These are phyloP conservation scores for Penicillium maclennaniae DNA, from an alignment of 495 filamentous ascomycete species.

Conservation along the genomic window DNA sequence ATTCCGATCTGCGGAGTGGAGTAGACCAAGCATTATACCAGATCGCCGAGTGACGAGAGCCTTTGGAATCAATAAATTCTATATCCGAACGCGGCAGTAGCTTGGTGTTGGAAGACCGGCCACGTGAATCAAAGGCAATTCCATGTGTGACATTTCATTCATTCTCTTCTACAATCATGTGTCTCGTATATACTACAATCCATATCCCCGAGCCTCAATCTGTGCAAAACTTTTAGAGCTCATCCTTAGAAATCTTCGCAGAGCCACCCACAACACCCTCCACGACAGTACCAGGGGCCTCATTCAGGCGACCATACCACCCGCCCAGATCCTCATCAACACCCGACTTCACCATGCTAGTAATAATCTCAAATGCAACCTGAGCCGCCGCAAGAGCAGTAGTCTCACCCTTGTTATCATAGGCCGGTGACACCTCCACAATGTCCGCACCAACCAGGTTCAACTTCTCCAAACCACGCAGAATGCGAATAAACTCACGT, in stretches of 20 bases:
- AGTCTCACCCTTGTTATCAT: constrained; percentile 78
- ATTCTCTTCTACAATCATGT: constrained; percentile 11
- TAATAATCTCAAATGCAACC: constrained; percentile 77
- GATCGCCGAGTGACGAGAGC: not conserved
- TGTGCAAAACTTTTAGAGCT: constrained; percentile 33
- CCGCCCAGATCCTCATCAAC: constrained; percentile 43
- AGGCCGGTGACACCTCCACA: constrained; percentile 83
- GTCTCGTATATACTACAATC: constrained; percentile 17
- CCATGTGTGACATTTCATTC: constrained; percentile 1
- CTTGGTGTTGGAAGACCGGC: not conserved
- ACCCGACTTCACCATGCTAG: constrained; percentile 70
- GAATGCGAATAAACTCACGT: constrained; percentile 64
- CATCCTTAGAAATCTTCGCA: constrained; percentile 35
- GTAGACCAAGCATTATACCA: not conserved
- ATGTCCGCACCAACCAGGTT: constrained; percentile 74
- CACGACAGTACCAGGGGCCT: constrained; percentile 6
- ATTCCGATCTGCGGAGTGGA: not conserved
- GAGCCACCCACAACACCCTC: constrained; percentile 14
- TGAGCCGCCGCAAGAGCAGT: constrained; percentile 83
- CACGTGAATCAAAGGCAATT: not conserved
- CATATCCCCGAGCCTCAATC: constrained; percentile 9
- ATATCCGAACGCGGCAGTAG: not conserved
- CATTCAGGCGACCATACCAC: constrained; percentile 40
- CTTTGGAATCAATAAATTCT: not conserved
- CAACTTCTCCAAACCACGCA: constrained; percentile 64